A percentile compares a stretch with the other conserved stretches of the same genome.
phyloP scores from a whole-genome alignment of 2,329 filamentous ascomycete genomes.

The Sarocladium kiliense region DNA sequence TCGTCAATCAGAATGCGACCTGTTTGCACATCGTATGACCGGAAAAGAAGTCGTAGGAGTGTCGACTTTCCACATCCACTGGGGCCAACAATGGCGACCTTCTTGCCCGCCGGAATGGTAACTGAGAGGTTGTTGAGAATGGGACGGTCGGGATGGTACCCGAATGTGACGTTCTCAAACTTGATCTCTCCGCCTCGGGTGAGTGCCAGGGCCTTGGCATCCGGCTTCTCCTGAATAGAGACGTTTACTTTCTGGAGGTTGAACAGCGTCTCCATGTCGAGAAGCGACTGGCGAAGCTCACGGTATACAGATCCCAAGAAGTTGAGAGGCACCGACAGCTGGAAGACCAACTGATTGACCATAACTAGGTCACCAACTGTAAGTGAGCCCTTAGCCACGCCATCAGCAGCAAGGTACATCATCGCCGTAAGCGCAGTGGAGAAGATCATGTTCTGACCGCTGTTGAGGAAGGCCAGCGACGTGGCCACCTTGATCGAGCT shows the following conservation, averaged over 20 bases:
- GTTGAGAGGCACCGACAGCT: slow-evolving; percentile 93
- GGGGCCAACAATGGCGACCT: slow-evolving; percentile 91
- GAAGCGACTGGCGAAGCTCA: slow-evolving; percentile 85
- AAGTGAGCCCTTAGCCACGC: slow-evolving; percentile 73
- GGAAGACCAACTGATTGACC: slow-evolving; percentile 98
- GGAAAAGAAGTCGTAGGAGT: slow-evolving; percentile 82
- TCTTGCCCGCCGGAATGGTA: slow-evolving; percentile 91
- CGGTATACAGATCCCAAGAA: slow-evolving; percentile 98
- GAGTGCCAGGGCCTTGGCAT: slow-evolving; percentile 69
- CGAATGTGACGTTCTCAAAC: slow-evolving; percentile 94
- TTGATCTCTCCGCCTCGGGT: slow-evolving; percentile 78
- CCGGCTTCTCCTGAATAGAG: slow-evolving; percentile 69
- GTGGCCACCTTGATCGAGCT: slow-evolving; percentile 97
- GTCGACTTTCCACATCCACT: slow-evolving; percentile 97
- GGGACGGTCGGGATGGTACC: slow-evolving; percentile 79
- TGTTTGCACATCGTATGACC: slow-evolving; percentile 83
- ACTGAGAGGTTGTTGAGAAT: slow-evolving; percentile 82
- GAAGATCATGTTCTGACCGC: slow-evolving; percentile 95
- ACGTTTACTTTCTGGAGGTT: slow-evolving; percentile 96
- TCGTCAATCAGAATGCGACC: slow-evolving; percentile 88
- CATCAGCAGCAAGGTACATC: slow-evolving; percentile 96
- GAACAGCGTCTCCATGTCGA: slow-evolving; percentile 99
- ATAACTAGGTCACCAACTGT: slow-evolving; percentile 96
- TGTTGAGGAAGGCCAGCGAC: slow-evolving; percentile 87
- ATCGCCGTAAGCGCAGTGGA: slow-evolving; percentile 88